phyloP scores from a whole-genome alignment of 225 moss, liverwort and hornwort genomes.

The Bryoerythrophyllum caledonicum region DNA sequence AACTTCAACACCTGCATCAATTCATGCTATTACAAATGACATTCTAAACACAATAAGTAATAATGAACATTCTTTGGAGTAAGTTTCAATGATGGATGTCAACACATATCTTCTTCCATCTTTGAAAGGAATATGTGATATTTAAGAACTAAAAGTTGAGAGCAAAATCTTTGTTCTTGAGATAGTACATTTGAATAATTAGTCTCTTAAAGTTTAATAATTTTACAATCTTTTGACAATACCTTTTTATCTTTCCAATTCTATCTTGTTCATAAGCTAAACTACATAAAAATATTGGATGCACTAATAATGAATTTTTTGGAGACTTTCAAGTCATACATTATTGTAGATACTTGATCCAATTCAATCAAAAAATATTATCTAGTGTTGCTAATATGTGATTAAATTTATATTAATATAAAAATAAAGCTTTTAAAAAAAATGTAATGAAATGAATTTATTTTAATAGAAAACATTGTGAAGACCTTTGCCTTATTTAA shows the following conservation, averaged over 20 bases:
- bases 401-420: too few relatives aligned
- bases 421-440: too few relatives aligned
- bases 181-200: background rate
- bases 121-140: background rate
- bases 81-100: conserved; percentile 29
- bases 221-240: too few relatives aligned
- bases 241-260: background rate
- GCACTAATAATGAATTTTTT: background rate
- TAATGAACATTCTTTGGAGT: conserved; percentile 21
- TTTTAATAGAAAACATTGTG: too few relatives aligned
- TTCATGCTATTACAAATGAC: background rate
- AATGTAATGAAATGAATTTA: too few relatives aligned
- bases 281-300: background rate
- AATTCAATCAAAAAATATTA: too few relatives aligned
- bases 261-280: background rate
- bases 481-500: too few relatives aligned
- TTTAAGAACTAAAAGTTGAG: background rate
- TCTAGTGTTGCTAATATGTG: too few relatives aligned
- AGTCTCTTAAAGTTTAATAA: background rate
- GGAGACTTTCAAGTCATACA: background rate
- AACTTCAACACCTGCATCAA: background rate
- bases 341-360: too few relatives aligned
- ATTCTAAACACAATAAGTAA: background rate
- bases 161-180: background rate
- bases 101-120: conserved; percentile 27